Evolutionary conservation across 164 flowering plant genomes (phyloP), one percentile per base, ranked within the genome.

Genomic region (Kalanchoe fedtschenkoi): DNA sequence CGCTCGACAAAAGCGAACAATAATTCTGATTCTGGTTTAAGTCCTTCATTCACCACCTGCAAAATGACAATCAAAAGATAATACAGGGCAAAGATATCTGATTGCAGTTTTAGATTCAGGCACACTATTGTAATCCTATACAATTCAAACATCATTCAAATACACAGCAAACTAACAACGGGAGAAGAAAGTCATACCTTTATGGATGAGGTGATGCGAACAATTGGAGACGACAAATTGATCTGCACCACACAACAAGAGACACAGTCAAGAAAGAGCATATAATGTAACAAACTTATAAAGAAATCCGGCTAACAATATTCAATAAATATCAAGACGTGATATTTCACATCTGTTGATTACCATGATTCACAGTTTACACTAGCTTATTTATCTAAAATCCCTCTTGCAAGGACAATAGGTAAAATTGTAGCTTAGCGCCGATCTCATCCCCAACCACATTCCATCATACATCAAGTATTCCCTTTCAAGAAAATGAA

Each of bases 1-100:
- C 70, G 75, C 26, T 90, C 90, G 17, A 92, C 91, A 54, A 83
- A 71, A 26, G 83, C 71, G 73, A 93, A 53, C 68, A 88, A 62
- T 65, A 93, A 56, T 65, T 90, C 84, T 37, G 89, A 79, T 2
- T 76, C 91, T 38, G 71, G 26, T 58, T 72, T 71, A 66, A 66
- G 34, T 33, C 96, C 96, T 22, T 61, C 74, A 71, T 86, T 90
- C 72, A 85, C 85, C 62, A 87, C 87, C 98, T 92, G 65, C 32
- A 71, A 53, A 38, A 17, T 58, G 63, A 32, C 6, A 32, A 21
- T 6, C 21, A 33, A 4, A 58, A 7, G 35, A 28, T 8, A 22
- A 37, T 21, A 11, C 10, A 69, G 34, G 7, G 11, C 7, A 15
- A 41, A 35, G 21, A 19, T 8, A 16, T 2, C 6, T n/a, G 7